Percentiles rank a stretch among this genome's conserved stretches.
phyloP scores from a whole-genome alignment of 2,329 filamentous ascomycete genomes.

The Aotearoamyces nothofagi region DNA sequence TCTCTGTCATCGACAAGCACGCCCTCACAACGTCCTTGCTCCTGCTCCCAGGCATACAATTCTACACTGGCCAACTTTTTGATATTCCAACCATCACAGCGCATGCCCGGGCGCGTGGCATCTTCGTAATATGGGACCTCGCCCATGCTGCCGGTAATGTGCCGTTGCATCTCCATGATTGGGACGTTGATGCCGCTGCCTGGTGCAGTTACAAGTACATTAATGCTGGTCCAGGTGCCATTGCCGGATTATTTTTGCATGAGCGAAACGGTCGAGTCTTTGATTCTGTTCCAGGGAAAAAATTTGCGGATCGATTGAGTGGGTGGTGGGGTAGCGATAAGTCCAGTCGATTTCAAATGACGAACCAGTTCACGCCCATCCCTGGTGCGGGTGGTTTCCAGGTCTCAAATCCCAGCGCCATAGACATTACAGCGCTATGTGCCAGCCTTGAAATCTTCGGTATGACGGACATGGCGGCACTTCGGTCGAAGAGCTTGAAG shows the following conservation, averaged over 20 bases:
- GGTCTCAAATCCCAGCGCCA: conserved; percentile 57
- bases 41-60: conserved; percentile 67
- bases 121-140: conserved; percentile 66
- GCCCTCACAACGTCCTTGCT: conserved; percentile 51
- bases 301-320: conserved; percentile 40
- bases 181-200: conserved; percentile 63
- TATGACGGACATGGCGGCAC: conserved; percentile 40
- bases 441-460: conserved; percentile 60
- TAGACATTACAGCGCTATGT: conserved; percentile 57
- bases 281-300: conserved; percentile 12
- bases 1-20: conserved; percentile 50
- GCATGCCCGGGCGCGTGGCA: conserved; percentile 48
- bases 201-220: conserved; percentile 83
- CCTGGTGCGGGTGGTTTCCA: conserved; percentile 63
- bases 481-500: conserved; percentile 50
- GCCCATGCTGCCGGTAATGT: conserved; percentile 71
- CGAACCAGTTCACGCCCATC: conserved; percentile 57
- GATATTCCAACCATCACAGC: conserved; percentile 60
- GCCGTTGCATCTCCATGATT: conserved; percentile 54
- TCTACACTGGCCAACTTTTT: conserved; percentile 65
- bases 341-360: conserved; percentile 56
- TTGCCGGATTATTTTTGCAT: conserved; percentile 62
- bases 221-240: conserved; percentile 60
- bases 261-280: conserved; percentile 24
- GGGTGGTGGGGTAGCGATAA: conserved; percentile 76